Conservation (phyloP, 176 grass and related monocot species). For the Avena atlantica region DNA sequence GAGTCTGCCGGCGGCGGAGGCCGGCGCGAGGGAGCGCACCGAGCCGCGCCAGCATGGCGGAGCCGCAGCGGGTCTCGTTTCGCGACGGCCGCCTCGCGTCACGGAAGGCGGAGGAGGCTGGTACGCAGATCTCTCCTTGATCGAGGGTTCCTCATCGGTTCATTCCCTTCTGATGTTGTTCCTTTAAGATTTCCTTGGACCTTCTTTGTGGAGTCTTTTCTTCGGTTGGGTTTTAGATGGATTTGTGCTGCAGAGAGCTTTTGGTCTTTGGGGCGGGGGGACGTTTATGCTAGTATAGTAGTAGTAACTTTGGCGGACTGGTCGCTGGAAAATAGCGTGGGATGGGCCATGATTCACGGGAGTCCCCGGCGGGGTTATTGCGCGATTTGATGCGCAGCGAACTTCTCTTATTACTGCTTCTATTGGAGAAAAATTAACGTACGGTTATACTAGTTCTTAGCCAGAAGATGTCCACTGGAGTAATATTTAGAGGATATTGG, state of each 20-base stretch:
- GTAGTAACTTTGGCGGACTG: neutral
- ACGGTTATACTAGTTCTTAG: neutral
- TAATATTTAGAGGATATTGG: neutral
- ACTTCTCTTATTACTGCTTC: neutral
- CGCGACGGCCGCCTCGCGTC: constrained; percentile 69
- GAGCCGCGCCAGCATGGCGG: constrained; percentile 33
- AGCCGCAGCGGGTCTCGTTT: constrained; percentile 65
- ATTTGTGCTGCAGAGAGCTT: neutral
- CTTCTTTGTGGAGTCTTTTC: neutral
- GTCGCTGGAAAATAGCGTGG: constrained; percentile 1
- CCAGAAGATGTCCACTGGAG: neutral
- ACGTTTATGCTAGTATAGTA: neutral
- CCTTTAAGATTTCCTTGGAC: neutral
- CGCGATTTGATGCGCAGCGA: neutral
- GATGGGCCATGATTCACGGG: neutral
- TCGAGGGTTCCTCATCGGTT: neutral
- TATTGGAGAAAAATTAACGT: neutral
- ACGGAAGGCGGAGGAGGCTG: constrained; percentile 82
- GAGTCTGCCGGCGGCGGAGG: neutral
- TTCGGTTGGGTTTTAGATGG: constrained; percentile 13
- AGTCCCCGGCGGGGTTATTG: neutral
- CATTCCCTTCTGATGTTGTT: neutral
- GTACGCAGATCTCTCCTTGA: constrained; percentile 41
- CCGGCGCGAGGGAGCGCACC: neutral
- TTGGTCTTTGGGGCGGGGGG: neutral